Percentiles rank a stretch among this genome's conserved stretches.
phyloP scores from a whole-genome alignment of 2,329 filamentous ascomycete genomes.

The Sphaerulina vaccinii region DNA sequence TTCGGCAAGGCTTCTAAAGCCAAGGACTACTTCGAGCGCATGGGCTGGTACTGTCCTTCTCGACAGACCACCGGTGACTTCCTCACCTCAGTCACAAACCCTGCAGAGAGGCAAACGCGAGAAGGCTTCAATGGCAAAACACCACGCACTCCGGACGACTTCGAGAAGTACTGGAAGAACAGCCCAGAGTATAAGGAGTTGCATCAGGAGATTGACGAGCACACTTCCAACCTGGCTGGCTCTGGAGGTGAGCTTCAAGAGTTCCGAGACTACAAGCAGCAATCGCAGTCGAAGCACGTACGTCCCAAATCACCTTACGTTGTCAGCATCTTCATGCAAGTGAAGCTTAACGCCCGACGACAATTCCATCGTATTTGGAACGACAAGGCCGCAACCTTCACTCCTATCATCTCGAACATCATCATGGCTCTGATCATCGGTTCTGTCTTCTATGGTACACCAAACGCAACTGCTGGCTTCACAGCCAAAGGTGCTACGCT shows the following conservation, averaged over 20 bases:
- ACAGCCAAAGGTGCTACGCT: slow-evolving; percentile 56
- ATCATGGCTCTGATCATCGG: slow-evolving; percentile 62
- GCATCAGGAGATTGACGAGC: slow-evolving; percentile 50
- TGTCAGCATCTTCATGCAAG: slow-evolving; percentile 57
- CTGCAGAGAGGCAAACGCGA: slow-evolving; percentile 56
- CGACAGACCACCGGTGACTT: slow-evolving; percentile 70
- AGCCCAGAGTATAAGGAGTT: slow-evolving; percentile 49
- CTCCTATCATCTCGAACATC: slow-evolving; percentile 50
- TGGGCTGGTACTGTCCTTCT: slow-evolving; percentile 66
- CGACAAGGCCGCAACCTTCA: slow-evolving; percentile 51
- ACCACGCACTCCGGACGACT: slow-evolving; percentile 69
- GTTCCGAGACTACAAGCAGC: slow-evolving; percentile 51
- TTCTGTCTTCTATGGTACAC: slow-evolving; percentile 58
- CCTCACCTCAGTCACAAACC: slow-evolving; percentile 67
- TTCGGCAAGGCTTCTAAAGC: slow-evolving; percentile 64
- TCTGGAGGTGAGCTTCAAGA: slow-evolving; percentile 44
- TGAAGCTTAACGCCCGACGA: slow-evolving; percentile 50
- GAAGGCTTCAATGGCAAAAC: slow-evolving; percentile 61
- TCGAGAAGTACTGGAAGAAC: slow-evolving; percentile 53
- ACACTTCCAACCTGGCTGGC: slow-evolving; percentile 50
- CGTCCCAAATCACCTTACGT: slow-evolving; percentile 58
- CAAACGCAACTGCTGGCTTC: slow-evolving; percentile 53
- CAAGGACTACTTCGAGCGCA: slow-evolving; percentile 63
- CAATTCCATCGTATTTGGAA: slow-evolving; percentile 56
- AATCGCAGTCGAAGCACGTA: slow-evolving; percentile 54